Conservation (phyloP, 2,329 filamentous ascomycete species). For the Colletotrichum gloeosporioides region DNA sequence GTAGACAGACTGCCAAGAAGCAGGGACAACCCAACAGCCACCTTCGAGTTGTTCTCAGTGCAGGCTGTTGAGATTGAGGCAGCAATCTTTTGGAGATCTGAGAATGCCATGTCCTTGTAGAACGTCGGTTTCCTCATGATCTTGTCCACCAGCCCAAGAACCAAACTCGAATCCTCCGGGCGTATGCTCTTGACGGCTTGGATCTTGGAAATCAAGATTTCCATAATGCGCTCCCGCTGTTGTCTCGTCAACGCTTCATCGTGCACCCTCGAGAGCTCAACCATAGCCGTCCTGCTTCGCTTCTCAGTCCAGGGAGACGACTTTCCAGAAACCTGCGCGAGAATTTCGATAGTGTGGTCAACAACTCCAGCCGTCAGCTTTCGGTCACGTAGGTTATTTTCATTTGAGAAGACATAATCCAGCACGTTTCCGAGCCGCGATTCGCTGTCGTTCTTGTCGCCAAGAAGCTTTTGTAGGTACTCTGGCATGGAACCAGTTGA, state of each 20-base stretch:
- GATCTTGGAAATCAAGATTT: conserved; percentile 28
- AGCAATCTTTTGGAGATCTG: conserved; percentile 38
- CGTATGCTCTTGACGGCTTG: conserved; percentile 30
- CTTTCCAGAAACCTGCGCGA: conserved; percentile 25
- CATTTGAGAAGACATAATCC: conserved; percentile 38
- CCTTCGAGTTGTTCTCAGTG: neutral
- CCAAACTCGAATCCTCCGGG: conserved; percentile 36
- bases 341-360: conserved; percentile 32
- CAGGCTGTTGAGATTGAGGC: conserved; percentile 30
- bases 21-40: neutral
- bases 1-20: conserved; percentile 23
- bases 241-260: conserved; percentile 44
- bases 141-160: conserved; percentile 53
- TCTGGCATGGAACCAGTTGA: conserved; percentile 1
- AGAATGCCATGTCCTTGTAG: conserved; percentile 51
- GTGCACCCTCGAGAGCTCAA: conserved; percentile 37
- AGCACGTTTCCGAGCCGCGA: conserved; percentile 29
- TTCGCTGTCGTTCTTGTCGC: neutral
- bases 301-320: conserved; percentile 10
- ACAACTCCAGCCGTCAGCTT: conserved; percentile 37
- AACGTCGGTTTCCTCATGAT: conserved; percentile 58
- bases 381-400: conserved; percentile 40
- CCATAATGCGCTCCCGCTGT: conserved; percentile 50
- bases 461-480: conserved; percentile 1
- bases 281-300: neutral